Evolutionary conservation across 768 basidiomycete species (phyloP).

Genomic region (Russula earlei): DNA sequence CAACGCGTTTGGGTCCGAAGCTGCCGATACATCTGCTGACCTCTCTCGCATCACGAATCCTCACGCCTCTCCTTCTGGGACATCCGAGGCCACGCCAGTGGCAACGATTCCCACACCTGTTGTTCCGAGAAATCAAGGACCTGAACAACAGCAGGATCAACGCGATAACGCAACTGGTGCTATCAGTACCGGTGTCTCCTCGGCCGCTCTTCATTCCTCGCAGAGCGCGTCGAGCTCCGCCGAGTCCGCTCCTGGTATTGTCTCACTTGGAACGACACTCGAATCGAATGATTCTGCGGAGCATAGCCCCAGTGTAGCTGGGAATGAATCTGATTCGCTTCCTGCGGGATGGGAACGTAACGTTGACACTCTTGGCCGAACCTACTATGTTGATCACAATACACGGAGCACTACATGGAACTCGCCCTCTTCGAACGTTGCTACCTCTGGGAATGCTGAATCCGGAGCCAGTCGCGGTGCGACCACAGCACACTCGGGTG

Average conservation of each 20-base stretch:
- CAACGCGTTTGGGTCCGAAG: constrained; percentile 31
- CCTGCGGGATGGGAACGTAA: constrained; percentile 95
- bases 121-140: constrained; percentile 25
- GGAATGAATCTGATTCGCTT: constrained; percentile 87
- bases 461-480: constrained; percentile 40
- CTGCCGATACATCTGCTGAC: constrained; percentile 26
- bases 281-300: constrained; percentile 33
- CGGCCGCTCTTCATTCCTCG: constrained; percentile 19
- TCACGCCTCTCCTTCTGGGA: constrained; percentile 47
- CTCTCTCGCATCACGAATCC: constrained; percentile 61
- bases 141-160: constrained; percentile 22
- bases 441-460: constrained; percentile 56
- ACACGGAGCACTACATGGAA: constrained; percentile 98
- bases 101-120: constrained; percentile 19
- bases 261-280: constrained; percentile 22
- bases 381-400: constrained; percentile 99
- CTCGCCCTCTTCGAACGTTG: constrained; percentile 68
- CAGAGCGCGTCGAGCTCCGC: constrained; percentile 20
- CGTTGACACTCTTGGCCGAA: constrained; percentile 89
- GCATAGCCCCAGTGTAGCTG: constrained; percentile 83
- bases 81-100: too few species aligned
- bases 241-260: constrained; percentile 32
- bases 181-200: constrained; percentile 26
- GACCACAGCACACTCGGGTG: constrained; percentile 73
- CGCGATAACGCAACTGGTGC: constrained; percentile 29